phyloP scores from a whole-genome alignment of 1,284 basidiomycete species.

The Phellinidium pouzarii region DNA sequence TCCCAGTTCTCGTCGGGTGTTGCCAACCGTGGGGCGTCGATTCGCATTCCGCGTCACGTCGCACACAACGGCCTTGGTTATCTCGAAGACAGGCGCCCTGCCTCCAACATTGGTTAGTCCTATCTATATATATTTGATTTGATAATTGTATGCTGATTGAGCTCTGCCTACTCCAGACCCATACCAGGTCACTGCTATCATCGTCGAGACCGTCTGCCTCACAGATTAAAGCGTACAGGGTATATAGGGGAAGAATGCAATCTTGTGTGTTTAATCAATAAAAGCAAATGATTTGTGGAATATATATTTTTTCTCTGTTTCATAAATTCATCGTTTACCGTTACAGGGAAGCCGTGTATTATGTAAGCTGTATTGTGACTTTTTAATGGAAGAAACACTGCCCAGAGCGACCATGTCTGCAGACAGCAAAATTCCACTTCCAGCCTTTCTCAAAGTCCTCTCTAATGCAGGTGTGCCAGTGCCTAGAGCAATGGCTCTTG shows the following conservation, averaged over 20 bases:
- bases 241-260: neutral
- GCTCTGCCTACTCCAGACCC: conserved; percentile 49
- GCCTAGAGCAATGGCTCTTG: conserved; percentile 68
- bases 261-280: neutral
- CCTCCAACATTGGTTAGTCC: conserved; percentile 89
- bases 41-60: conserved; percentile 90
- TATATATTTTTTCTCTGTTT: neutral
- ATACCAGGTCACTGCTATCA: conserved; percentile 83
- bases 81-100: conserved; percentile 93
- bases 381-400: too few species aligned
- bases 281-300: neutral
- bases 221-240: neutral
- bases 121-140: conserved; percentile 17
- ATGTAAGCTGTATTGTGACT: too few species aligned
- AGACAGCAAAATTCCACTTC: conserved; percentile 50
- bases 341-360: too few species aligned
- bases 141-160: conserved; percentile 14
- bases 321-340: neutral
- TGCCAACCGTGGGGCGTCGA: conserved; percentile 96
- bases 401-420: conserved; percentile 1
- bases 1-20: conserved; percentile 90
- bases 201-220: conserved; percentile 79
- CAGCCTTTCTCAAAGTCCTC: conserved; percentile 69
- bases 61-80: conserved; percentile 92
- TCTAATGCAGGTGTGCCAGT: conserved; percentile 58